These are phyloP conservation scores for Auriculariales sp. DNA, from an alignment of 768 basidiomycete species.

Conservation along the genomic window DNA sequence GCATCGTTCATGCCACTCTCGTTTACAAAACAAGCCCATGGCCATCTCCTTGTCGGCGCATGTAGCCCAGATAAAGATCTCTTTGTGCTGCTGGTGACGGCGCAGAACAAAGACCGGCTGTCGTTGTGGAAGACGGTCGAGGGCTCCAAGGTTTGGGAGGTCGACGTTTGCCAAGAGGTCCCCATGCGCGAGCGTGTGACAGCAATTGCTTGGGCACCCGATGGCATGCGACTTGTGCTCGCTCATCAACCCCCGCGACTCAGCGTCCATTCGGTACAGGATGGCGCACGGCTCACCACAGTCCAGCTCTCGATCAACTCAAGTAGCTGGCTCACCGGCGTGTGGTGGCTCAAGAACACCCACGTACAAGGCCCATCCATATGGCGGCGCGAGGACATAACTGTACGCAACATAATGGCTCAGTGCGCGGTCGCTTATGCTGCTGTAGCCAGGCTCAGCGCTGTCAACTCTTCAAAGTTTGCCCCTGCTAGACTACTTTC, in stretches of 20 bases:
- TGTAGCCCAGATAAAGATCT: constrained; percentile 83
- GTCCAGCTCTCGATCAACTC: constrained; percentile 31
- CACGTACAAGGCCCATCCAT: constrained; percentile 52
- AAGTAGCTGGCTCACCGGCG: constrained; percentile 23
- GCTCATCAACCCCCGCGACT: constrained; percentile 54
- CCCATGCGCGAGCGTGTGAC: constrained; percentile 34
- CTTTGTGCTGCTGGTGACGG: constrained; percentile 47
- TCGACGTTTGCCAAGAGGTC: constrained; percentile 36
- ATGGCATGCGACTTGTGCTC: constrained; percentile 61
- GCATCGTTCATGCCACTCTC: background rate
- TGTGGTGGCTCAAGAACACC: constrained; percentile 62
- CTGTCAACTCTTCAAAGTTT: constrained; percentile 53
- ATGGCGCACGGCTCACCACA: constrained; percentile 32
- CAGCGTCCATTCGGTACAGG: constrained; percentile 64
- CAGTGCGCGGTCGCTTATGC: constrained; percentile 5
- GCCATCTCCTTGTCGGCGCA: constrained; percentile 43
- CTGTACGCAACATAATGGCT: constrained; percentile 28
- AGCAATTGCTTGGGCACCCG: constrained; percentile 68
- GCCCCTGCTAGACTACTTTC: constrained; percentile 56
- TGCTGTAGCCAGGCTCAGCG: constrained; percentile 57
- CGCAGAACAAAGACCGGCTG: constrained; percentile 54
- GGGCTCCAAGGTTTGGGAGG: constrained; percentile 71
- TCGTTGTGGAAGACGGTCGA: constrained; percentile 67
- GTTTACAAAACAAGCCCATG: background rate
- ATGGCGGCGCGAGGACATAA: constrained; percentile 48